A percentile compares a stretch with the other conserved stretches of the same genome.
Conservation (phyloP, 805 yeast genomes). For the Wickerhamomyces mucosus region DNA sequence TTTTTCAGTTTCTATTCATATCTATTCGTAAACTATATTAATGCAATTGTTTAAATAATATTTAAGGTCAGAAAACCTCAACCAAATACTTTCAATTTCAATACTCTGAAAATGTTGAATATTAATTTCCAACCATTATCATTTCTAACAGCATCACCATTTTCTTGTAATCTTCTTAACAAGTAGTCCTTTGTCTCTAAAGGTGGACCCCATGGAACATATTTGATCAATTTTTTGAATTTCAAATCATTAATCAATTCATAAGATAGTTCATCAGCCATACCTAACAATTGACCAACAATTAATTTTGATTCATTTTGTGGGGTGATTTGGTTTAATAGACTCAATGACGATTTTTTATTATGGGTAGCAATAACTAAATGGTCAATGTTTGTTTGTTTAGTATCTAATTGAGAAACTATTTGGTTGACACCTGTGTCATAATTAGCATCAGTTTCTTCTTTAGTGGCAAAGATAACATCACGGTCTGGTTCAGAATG, state of each 20-base stretch:
- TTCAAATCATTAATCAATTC: conserved; percentile 58
- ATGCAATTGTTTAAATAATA: no score
- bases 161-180: conserved; percentile 85
- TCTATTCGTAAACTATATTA: no score
- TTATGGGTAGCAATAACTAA: conserved; percentile 91
- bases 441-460: conserved; percentile 71
- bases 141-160: conserved; percentile 86
- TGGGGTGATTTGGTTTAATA: conserved; percentile 27
- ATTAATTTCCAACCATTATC: conserved; percentile 75
- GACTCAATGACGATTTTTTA: conserved; percentile 62
- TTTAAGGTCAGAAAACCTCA: no score
- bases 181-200: conserved; percentile 85
- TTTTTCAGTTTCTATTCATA: no score
- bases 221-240: conserved; percentile 74
- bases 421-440: conserved; percentile 51
- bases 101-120: no score
- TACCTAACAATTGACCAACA: conserved; percentile 85
- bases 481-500: conserved; percentile 75
- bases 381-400: conserved; percentile 50
- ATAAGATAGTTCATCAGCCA: conserved; percentile 86
- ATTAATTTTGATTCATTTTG: conserved; percentile 51
- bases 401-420: conserved; percentile 30
- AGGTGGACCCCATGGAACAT: conserved; percentile 98
- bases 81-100: no score
- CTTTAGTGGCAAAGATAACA: conserved; percentile 68